Evolutionary conservation across 495 filamentous ascomycete species (phyloP).

Genomic region (Xylaria telfairii): DNA sequence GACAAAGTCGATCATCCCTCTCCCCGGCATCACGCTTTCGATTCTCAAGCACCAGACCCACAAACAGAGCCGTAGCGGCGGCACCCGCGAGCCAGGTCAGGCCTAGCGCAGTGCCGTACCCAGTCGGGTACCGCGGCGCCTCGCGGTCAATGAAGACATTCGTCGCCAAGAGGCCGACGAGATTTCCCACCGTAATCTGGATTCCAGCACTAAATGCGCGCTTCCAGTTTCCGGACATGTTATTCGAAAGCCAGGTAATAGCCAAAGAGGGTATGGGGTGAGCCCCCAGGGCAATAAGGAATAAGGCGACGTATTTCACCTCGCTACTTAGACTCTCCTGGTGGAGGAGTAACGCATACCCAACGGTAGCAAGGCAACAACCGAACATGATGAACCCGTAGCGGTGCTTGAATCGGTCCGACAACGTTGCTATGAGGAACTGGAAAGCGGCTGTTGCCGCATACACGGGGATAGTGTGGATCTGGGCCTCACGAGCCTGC

Average conservation of each 20-base stretch:
- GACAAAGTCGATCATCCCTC: conserved; percentile 55
- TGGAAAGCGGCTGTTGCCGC: conserved; percentile 55
- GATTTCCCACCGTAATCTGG: conserved; percentile 63
- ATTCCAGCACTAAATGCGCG: conserved; percentile 61
- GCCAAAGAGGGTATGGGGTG: conserved; percentile 55
- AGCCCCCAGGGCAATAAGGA: conserved; percentile 61
- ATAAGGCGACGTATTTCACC: conserved; percentile 61
- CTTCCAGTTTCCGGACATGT: conserved; percentile 67
- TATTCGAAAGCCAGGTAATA: conserved; percentile 60
- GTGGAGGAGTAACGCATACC: conserved; percentile 58
- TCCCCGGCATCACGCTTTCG: conserved; percentile 59
- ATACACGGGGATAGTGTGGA: conserved; percentile 64
- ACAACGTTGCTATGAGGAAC: conserved; percentile 50
- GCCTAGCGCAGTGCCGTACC: conserved; percentile 55
- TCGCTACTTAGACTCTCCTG: conserved; percentile 35
- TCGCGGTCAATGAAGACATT: conserved; percentile 53
- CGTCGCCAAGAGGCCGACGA: conserved; percentile 63
- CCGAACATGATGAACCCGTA: conserved; percentile 56
- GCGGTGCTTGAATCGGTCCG: conserved; percentile 48
- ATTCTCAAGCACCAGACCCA: conserved; percentile 59
- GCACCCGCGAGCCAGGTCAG: conserved; percentile 58
- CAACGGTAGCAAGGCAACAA: conserved; percentile 54
- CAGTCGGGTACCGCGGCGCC: conserved; percentile 55
- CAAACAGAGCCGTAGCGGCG: conserved; percentile 48
- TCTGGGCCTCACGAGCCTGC: conserved; percentile 55